Evolutionary conservation across 257 asterid species (phyloP).

Genomic region (Apocynum venetum): DNA sequence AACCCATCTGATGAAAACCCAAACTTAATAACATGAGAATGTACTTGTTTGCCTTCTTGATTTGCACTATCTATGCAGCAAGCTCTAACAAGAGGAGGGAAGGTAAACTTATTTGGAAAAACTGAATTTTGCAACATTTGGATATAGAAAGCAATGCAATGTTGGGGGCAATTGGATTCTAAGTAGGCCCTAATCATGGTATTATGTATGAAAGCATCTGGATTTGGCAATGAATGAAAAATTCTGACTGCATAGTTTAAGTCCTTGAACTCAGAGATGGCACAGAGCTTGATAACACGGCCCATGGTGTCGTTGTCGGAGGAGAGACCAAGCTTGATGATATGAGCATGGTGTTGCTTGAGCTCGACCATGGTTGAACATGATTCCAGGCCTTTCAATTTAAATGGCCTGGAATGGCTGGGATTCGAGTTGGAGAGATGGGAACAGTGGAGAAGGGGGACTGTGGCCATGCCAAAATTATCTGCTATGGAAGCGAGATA

Average conservation of each 20-base stretch:
- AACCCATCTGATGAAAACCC: conserved; percentile 61
- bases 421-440: conserved; percentile 20
- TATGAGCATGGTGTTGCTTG: conserved; percentile 56
- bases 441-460: neutral
- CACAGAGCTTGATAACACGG: conserved; percentile 54
- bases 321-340: conserved; percentile 59
- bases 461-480: conserved; percentile 9
- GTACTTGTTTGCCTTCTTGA: conserved; percentile 57
- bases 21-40: conserved; percentile 54
- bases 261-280: conserved; percentile 45
- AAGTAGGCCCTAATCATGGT: conserved; percentile 53
- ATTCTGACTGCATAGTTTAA: conserved; percentile 54
- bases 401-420: conserved; percentile 21
- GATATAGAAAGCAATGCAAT: conserved; percentile 36
- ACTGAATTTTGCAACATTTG: conserved; percentile 46
- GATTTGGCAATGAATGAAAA: conserved; percentile 53
- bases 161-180: conserved; percentile 23
- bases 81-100: conserved; percentile 65
- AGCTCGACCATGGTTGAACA: conserved; percentile 65
- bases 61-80: conserved; percentile 42
- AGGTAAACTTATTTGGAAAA: conserved; percentile 54
- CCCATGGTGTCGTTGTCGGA: conserved; percentile 61
- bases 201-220: conserved; percentile 64
- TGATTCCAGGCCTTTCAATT: conserved; percentile 34
- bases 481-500: neutral